phyloP scores from a whole-genome alignment of 1,284 basidiomycete species.

The Lentinula novae-zelandiae region DNA sequence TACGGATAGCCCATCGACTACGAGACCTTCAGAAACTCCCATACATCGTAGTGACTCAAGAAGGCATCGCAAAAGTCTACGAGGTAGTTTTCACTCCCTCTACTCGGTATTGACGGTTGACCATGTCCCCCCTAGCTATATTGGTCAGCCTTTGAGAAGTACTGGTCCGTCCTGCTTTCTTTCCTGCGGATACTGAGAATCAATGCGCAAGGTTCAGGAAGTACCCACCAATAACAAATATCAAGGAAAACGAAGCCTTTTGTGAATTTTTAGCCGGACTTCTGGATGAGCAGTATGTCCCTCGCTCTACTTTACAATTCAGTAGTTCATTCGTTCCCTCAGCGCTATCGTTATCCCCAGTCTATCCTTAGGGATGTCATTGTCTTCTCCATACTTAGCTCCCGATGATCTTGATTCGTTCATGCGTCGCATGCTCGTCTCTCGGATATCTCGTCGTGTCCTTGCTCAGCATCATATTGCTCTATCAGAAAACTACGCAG shows the following conservation, averaged over 20 bases:
- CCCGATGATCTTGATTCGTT: constrained; percentile 83
- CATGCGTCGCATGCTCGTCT: constrained; percentile 89
- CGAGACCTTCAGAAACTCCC: constrained; percentile 85
- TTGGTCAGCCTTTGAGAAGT: constrained; percentile 83
- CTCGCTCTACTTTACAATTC: background rate
- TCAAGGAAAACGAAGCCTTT: constrained; percentile 78
- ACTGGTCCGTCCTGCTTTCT: constrained; percentile 14
- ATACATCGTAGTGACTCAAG: constrained; percentile 86
- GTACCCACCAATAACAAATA: constrained; percentile 70
- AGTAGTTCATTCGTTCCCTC: constrained; percentile 4
- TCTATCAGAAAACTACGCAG: constrained; percentile 58
- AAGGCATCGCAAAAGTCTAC: constrained; percentile 81
- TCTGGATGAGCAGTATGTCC: constrained; percentile 72
- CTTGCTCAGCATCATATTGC: constrained; percentile 89
- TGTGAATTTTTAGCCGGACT: constrained; percentile 67
- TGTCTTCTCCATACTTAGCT: constrained; percentile 74
- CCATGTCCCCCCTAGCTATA: constrained; percentile 50
- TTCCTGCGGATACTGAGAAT: constrained; percentile 15
- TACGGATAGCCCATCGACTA: constrained; percentile 84
- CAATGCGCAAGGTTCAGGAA: constrained; percentile 57
- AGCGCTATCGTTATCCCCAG: constrained; percentile 77
- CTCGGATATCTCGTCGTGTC: constrained; percentile 85
- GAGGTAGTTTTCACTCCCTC: constrained; percentile 47
- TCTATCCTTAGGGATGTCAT: constrained; percentile 71
- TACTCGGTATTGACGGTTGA: background rate